These are phyloP conservation scores for Fraxinus latifolia DNA, from an alignment of 305 asterid genomes.

Conservation along the genomic window DNA sequence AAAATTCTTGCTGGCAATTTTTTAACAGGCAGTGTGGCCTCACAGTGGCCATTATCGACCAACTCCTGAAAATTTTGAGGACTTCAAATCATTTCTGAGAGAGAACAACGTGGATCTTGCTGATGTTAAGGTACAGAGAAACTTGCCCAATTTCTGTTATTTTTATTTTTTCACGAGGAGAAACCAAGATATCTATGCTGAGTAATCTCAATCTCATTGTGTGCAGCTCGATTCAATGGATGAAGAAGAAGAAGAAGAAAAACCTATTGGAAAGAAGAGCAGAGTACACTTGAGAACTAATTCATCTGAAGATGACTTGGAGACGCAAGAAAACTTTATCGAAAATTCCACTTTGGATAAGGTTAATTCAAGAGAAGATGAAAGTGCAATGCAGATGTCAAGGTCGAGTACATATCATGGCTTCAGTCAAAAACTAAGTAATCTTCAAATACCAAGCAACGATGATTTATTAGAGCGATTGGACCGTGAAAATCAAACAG, in stretches of 20 bases:
- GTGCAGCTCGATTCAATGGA: slow-evolving; percentile 64
- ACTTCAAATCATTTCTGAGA: slow-evolving; percentile 62
- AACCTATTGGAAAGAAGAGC: slow-evolving; percentile 35
- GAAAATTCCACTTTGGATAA: slow-evolving; percentile 24
- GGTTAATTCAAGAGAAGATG: slow-evolving; percentile 22
- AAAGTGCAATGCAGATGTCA: slow-evolving; percentile 17
- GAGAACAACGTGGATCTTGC: slow-evolving; percentile 66
- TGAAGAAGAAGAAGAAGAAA: slow-evolving; percentile 37
- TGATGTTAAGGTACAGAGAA: slow-evolving; percentile 60
- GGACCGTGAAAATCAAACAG: slow-evolving; percentile 27
- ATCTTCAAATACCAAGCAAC: slow-evolving; percentile 56
- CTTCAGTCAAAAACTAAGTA: slow-evolving; percentile 31
- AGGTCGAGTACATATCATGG: slow-evolving; percentile 21
- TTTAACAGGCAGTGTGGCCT: slow-evolving; percentile 88
- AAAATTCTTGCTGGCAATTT: slow-evolving; percentile 1
- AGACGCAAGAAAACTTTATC: slow-evolving; percentile 29
- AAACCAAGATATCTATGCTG: slow-evolving; percentile 9
- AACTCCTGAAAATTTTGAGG: slow-evolving; percentile 79
- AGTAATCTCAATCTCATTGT: slow-evolving; percentile 7
- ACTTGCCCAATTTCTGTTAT: background rate
- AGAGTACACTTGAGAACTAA: slow-evolving; percentile 37
- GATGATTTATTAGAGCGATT: slow-evolving; percentile 35
- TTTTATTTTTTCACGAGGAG: background rate
- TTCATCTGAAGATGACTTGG: slow-evolving; percentile 65
- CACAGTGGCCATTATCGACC: slow-evolving; percentile 97